Percentiles rank a stretch among this genome's conserved stretches.
Conservation (phyloP, 345 rosid genomes). For the Populus alba region DNA sequence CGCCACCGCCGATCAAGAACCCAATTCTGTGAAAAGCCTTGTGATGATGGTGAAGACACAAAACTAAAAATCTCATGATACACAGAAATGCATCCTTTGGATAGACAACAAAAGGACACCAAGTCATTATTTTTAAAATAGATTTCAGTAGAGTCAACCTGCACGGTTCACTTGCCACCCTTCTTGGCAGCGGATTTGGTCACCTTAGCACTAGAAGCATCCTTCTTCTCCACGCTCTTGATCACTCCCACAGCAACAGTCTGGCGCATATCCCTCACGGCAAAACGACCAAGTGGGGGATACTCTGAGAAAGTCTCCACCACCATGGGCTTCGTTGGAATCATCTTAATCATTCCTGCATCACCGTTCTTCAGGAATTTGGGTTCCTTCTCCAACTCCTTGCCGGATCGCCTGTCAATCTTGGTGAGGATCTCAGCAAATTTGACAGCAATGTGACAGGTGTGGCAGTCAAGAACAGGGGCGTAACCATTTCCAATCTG, state of each 20-base stretch:
- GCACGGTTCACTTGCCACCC: slow-evolving; percentile 60
- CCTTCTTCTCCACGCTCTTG: slow-evolving; percentile 84
- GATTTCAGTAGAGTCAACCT: not conserved
- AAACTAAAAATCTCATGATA: not conserved
- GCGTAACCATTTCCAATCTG: slow-evolving; percentile 89
- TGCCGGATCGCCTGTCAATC: slow-evolving; percentile 73
- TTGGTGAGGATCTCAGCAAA: slow-evolving; percentile 63
- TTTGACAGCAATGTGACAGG: slow-evolving; percentile 82
- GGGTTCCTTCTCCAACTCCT: slow-evolving; percentile 85
- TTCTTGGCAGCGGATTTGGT: slow-evolving; percentile 88
- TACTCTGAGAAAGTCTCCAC: slow-evolving; percentile 73
- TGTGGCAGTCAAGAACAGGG: slow-evolving; percentile 80
- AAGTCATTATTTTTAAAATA: not conserved
- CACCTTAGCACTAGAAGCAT: slow-evolving; percentile 73
- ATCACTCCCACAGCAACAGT: slow-evolving; percentile 82
- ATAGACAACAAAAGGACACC: not conserved
- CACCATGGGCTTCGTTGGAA: slow-evolving; percentile 89
- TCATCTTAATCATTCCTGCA: slow-evolving; percentile 78
- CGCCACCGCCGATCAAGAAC: slow-evolving; percentile 25
- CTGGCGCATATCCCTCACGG: slow-evolving; percentile 91
- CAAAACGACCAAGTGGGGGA: slow-evolving; percentile 85
- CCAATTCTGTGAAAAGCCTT: slow-evolving; percentile 20
- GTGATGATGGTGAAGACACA: slow-evolving; percentile 1
- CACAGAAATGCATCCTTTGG: not conserved
- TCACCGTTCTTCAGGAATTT: slow-evolving; percentile 83